phyloP scores from a whole-genome alignment of 306 rosid species.

The Vigna reflexopilosa region DNA sequence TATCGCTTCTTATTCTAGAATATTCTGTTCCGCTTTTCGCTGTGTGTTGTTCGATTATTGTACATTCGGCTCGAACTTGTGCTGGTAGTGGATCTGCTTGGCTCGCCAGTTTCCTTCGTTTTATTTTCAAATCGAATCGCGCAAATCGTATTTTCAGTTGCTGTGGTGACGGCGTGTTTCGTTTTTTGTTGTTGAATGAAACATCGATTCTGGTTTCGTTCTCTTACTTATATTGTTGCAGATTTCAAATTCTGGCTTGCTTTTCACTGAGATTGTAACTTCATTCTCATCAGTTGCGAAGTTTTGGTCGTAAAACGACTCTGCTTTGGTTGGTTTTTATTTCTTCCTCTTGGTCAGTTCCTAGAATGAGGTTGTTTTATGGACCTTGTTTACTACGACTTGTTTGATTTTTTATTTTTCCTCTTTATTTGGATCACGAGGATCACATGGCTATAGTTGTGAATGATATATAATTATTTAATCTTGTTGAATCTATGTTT shows the following conservation, averaged over 20 bases:
- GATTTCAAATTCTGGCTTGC: constrained; percentile 26
- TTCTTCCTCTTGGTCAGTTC: constrained; percentile 14
- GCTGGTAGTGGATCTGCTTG: constrained; percentile 43
- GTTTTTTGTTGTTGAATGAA: neutral
- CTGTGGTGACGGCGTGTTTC: neutral
- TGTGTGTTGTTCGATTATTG: neutral
- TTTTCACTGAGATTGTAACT: neutral
- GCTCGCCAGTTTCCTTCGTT: constrained; percentile 21
- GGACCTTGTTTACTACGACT: neutral
- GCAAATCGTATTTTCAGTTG: constrained; percentile 1
- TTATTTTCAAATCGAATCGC: constrained; percentile 1
- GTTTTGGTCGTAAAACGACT: constrained; percentile 21
- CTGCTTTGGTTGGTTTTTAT: constrained; percentile 23
- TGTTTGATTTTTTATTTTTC: neutral
- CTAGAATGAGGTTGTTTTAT: neutral
- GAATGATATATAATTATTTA: neutral
- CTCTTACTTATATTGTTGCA: neutral
- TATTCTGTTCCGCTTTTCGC: constrained; percentile 7
- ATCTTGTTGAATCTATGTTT: constrained; percentile 7
- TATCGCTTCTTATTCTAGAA: neutral
- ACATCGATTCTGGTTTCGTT: neutral
- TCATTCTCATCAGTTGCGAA: neutral
- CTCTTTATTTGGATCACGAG: constrained; percentile 5
- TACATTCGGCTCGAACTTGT: constrained; percentile 14
- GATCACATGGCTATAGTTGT: constrained; percentile 17